phyloP scores from a whole-genome alignment of 2,329 filamentous ascomycete genomes.

The Colletotrichum godetiae region DNA sequence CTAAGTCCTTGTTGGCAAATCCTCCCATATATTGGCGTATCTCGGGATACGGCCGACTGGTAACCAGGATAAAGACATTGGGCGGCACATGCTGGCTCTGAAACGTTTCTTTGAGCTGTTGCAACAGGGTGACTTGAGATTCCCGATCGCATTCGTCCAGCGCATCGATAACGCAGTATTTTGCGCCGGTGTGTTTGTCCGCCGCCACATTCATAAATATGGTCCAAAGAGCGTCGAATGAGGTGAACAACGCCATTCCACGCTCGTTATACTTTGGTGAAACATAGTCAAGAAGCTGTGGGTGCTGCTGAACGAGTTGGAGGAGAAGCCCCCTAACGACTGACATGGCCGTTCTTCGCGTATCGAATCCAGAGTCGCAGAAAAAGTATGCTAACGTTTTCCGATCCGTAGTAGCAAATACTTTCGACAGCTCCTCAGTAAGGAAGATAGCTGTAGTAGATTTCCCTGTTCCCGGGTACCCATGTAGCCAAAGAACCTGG shows the following conservation, averaged over 20 bases:
- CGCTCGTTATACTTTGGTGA: conserved; percentile 27
- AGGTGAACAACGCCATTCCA: too few relatives aligned
- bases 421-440: conserved; percentile 34
- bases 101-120: too few relatives aligned
- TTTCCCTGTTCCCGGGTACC: conserved; percentile 40
- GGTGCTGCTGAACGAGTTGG: conserved; percentile 38
- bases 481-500: conserved; percentile 37
- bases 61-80: conserved; percentile 30
- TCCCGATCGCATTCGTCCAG: conserved; percentile 39
- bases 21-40: conserved; percentile 8
- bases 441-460: conserved; percentile 40
- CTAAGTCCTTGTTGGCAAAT: neutral
- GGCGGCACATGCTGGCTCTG: too few relatives aligned
- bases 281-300: conserved; percentile 34
- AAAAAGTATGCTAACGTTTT: conserved; percentile 41
- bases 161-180: conserved; percentile 39
- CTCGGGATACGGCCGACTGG: conserved; percentile 37
- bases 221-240: conserved; percentile 39
- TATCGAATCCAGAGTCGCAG: conserved; percentile 39
- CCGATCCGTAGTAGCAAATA: conserved; percentile 12
- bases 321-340: conserved; percentile 40
- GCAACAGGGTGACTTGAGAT: conserved; percentile 18
- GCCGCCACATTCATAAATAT: conserved; percentile 34
- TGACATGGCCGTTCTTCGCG: conserved; percentile 38
- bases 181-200: conserved; percentile 35